Evolutionary conservation across 208 protist species (phyloP).

Genomic region (Wallacemonas collosoma): DNA sequence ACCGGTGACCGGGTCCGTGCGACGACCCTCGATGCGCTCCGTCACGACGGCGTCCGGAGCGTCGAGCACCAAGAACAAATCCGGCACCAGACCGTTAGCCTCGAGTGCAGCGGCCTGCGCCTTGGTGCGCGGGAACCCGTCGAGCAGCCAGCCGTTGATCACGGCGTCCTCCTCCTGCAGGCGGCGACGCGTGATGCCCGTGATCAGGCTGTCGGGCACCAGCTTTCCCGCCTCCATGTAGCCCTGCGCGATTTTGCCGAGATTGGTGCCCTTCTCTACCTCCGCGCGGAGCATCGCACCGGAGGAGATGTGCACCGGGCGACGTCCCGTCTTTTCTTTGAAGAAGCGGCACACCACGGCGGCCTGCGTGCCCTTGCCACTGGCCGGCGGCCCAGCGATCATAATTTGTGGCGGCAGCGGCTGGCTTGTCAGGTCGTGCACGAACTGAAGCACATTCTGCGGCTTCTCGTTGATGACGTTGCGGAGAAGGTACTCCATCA

Average conservation of each 20-base stretch:
- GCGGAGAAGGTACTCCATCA: constrained; percentile 86
- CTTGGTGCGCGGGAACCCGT: constrained; percentile 89
- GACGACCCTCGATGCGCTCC: constrained; percentile 83
- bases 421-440: constrained; percentile 51
- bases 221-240: constrained; percentile 73
- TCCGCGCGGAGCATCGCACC: constrained; percentile 84
- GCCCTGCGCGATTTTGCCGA: constrained; percentile 59
- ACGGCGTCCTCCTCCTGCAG: constrained; percentile 69
- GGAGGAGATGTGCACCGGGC: constrained; percentile 82
- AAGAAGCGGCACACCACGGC: constrained; percentile 55
- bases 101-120: constrained; percentile 83
- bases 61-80: constrained; percentile 74
- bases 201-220: constrained; percentile 80
- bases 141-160: constrained; percentile 88
- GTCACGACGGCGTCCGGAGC: constrained; percentile 72
- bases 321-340: constrained; percentile 33
- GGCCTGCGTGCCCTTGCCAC: constrained; percentile 84
- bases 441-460: constrained; percentile 54
- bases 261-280: constrained; percentile 48
- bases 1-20: constrained; percentile 84
- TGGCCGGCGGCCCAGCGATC: constrained; percentile 79
- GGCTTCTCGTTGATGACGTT: constrained; percentile 70
- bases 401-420: constrained; percentile 72
- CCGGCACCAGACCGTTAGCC: constrained; percentile 55
- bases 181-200: constrained; percentile 63